Evolutionary conservation across 2,329 filamentous ascomycete species (phyloP), one percentile per base, ranked within the genome.

Genomic region (Dothistroma pini): DNA sequence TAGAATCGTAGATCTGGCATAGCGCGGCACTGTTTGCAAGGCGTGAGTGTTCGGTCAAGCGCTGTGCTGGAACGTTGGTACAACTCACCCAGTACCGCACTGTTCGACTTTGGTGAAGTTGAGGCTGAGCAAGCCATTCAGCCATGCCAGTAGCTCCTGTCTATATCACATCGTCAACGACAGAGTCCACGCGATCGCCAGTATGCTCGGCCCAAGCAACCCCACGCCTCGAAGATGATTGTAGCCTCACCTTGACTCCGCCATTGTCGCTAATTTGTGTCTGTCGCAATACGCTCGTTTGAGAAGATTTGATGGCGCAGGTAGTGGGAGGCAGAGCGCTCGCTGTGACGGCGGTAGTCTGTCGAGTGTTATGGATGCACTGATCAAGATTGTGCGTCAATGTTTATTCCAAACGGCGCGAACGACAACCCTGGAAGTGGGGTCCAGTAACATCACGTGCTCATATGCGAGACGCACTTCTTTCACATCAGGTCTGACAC

Each of bases 101-200:
- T 99, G 95, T 82, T 99, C 95, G 76, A 99, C 91, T 80, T 97
- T 97, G 72, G 84, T 97, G 72, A 99, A 87, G 81, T 97, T 99
- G 74, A 99, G 89, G 81, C 97, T 92, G 56, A 99, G 87, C 65
- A 99, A 89, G 84, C 90, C 93, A 84, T 99, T 99, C 69, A 97
- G 83, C 95, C 95, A 99, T 80, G 88, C 85, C 71, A 99, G 84
- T 71, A 99, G 86, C 82, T 99, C 95, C 81, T 99, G 95, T 83
- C 95, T 97, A 72, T 25, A 32, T n/a, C 35, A 25, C 56, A 57
- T 62, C 53, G 69, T 56, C 55, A 48, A 31, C 38, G 41, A 35
- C 38, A 50, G 4, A 52, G 31, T 51, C 34, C 22, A 21, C 53
- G 48, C 44, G 22, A 35, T 49, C 22, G 14, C 10, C 35, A 59